phyloP scores from a whole-genome alignment of 345 rosid genomes.

The Carallia pectinifolia region DNA sequence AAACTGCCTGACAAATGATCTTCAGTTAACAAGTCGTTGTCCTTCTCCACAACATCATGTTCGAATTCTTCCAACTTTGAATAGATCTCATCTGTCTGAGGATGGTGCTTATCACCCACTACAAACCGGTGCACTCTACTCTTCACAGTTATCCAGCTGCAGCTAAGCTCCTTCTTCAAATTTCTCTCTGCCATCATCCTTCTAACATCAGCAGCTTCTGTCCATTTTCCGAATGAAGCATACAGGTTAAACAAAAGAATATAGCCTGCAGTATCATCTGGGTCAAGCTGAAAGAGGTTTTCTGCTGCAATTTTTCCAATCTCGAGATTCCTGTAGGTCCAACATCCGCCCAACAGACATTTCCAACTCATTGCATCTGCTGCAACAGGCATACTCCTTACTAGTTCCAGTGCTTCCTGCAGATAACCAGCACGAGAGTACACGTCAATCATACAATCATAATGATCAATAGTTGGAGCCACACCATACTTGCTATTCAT shows the following conservation, averaged over 20 bases:
- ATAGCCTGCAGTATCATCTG: slow-evolving; percentile 65
- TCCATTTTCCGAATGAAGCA: slow-evolving; percentile 52
- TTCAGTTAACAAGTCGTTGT: slow-evolving; percentile 28
- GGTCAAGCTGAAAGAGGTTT: slow-evolving; percentile 51
- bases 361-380: slow-evolving; percentile 77
- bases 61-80: slow-evolving; percentile 53
- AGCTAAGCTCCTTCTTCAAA: slow-evolving; percentile 64
- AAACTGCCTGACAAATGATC: slow-evolving; percentile 40
- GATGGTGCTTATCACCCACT: slow-evolving; percentile 74
- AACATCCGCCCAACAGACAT: slow-evolving; percentile 73
- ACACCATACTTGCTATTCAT: slow-evolving; percentile 50
- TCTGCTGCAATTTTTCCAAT: slow-evolving; percentile 63
- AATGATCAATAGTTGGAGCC: slow-evolving; percentile 65
- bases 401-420: slow-evolving; percentile 46
- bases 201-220: slow-evolving; percentile 64
- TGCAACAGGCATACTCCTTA: slow-evolving; percentile 56
- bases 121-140: slow-evolving; percentile 65
- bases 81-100: slow-evolving; percentile 51
- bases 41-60: slow-evolving; percentile 12
- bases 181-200: slow-evolving; percentile 57
- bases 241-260: slow-evolving; percentile 63
- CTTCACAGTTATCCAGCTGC: slow-evolving; percentile 67
- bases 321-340: slow-evolving; percentile 59
- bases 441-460: slow-evolving; percentile 58
- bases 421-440: slow-evolving; percentile 67